Evolutionary conservation across 164 flowering plant species (phyloP).

Genomic region (Taxillus chinensis): DNA sequence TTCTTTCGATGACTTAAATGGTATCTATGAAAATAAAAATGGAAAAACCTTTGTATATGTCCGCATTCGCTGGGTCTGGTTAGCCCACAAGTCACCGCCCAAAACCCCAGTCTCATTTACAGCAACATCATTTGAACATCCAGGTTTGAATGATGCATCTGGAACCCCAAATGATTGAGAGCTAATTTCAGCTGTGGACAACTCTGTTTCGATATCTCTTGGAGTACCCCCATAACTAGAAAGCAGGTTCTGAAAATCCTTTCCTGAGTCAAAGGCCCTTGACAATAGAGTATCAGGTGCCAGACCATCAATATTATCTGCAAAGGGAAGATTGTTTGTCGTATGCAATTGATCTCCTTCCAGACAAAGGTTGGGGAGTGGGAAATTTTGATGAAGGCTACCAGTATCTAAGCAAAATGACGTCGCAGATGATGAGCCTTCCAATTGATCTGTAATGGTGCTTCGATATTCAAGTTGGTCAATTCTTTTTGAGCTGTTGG

Average conservation of each 20-base stretch:
- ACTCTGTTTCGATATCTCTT: conserved; percentile 73
- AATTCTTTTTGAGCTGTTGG: conserved; percentile 34
- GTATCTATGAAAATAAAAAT: too few species aligned
- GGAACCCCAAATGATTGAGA: conserved; percentile 86
- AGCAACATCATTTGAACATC: conserved; percentile 58
- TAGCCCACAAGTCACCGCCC: conserved; percentile 53
- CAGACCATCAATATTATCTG: conserved; percentile 51
- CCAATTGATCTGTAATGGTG: conserved; percentile 54
- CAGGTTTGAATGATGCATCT: conserved; percentile 64
- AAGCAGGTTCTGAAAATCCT: conserved; percentile 80
- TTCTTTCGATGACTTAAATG: not conserved
- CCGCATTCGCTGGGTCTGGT: conserved; percentile 71
- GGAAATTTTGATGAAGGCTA: conserved; percentile 49
- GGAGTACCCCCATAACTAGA: conserved; percentile 54
- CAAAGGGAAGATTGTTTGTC: conserved; percentile 52
- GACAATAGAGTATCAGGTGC: conserved; percentile 73
- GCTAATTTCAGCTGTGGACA: conserved; percentile 73
- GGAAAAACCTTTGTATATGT: conserved; percentile 74
- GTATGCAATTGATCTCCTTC: conserved; percentile 66
- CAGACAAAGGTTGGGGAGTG: conserved; percentile 47
- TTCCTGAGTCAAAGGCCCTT: conserved; percentile 71
- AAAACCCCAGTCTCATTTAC: conserved; percentile 52
- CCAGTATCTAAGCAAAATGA: conserved; percentile 73
- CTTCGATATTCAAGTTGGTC: conserved; percentile 46
- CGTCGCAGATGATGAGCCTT: conserved; percentile 73